phyloP scores from a whole-genome alignment of 2,329 filamentous ascomycete species.

The Trematosphaeria pertusa region DNA sequence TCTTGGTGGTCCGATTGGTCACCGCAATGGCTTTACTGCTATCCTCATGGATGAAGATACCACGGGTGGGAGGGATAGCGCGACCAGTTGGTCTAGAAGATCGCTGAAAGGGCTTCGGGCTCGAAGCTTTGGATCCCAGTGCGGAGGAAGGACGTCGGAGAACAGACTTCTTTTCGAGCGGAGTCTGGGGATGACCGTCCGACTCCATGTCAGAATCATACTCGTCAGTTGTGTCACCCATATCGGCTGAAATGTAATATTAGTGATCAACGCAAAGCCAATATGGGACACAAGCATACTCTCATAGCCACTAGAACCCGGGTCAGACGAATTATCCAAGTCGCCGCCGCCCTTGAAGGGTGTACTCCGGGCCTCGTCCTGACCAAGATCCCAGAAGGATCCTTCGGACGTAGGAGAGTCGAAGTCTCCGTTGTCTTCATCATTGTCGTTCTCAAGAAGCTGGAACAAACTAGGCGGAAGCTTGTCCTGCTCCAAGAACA shows the following conservation, averaged over 20 bases:
- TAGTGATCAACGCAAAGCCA: conserved; percentile 49
- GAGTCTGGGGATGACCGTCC: conserved; percentile 55
- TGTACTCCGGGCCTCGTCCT: conserved; percentile 53
- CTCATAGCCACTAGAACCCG: conserved; percentile 63
- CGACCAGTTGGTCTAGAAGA: conserved; percentile 34
- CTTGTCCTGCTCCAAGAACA: conserved; percentile 77
- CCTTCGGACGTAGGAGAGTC: conserved; percentile 46
- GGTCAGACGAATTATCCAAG: conserved; percentile 54
- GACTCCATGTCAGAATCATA: conserved; percentile 55
- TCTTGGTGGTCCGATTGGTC: conserved; percentile 50
- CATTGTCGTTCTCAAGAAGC: conserved; percentile 68
- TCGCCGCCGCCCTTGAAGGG: conserved; percentile 36
- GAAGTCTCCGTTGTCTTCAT: conserved; percentile 56
- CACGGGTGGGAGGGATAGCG: conserved; percentile 40
- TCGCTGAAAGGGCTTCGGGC: conserved; percentile 48
- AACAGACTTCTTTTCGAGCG: conserved; percentile 50
- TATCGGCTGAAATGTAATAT: conserved; percentile 58
- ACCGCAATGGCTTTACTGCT: conserved; percentile 50
- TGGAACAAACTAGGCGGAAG: conserved; percentile 75
- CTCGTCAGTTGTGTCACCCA: conserved; percentile 68
- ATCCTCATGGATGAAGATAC: conserved; percentile 47
- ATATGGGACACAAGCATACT: conserved; percentile 55
- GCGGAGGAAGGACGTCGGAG: conserved; percentile 59
- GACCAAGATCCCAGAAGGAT: conserved; percentile 70
- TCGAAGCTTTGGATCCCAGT: conserved; percentile 46